These are phyloP conservation scores for Fraxinus nigra DNA, from an alignment of 305 asterid genomes.

Conservation along the genomic window DNA sequence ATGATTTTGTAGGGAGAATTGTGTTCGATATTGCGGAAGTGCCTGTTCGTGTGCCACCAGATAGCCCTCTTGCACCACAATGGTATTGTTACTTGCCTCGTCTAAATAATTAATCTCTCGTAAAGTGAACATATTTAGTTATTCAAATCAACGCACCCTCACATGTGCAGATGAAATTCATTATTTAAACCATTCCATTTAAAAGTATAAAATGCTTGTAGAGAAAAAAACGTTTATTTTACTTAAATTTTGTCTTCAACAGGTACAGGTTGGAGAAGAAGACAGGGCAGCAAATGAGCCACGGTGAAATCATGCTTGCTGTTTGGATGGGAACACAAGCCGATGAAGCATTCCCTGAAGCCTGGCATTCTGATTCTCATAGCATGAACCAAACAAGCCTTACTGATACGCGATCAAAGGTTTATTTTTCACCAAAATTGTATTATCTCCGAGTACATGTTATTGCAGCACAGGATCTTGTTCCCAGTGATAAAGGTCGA, in stretches of 20 bases:
- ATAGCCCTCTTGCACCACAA: conserved; percentile 92
- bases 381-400: conserved; percentile 54
- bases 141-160: background rate
- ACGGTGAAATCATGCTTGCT: conserved; percentile 88
- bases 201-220: background rate
- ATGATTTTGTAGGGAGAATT: conserved; percentile 75
- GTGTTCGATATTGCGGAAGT: conserved; percentile 61
- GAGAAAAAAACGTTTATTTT: background rate
- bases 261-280: conserved; percentile 50
- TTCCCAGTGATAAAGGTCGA: conserved; percentile 40
- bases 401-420: conserved; percentile 66
- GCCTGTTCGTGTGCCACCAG: conserved; percentile 84
- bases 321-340: conserved; percentile 99
- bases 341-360: conserved; percentile 83
- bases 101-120: background rate
- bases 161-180: background rate
- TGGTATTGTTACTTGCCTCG: conserved; percentile 40
- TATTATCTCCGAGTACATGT: conserved; percentile 71
- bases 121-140: background rate
- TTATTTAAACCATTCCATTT: background rate
- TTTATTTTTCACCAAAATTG: conserved; percentile 74
- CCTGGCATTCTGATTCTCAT: conserved; percentile 94
- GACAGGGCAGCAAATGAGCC: conserved; percentile 43
- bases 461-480: conserved; percentile 80
- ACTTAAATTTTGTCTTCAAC: background rate